Evolutionary conservation across 2,329 filamentous ascomycete genomes (phyloP).

Genomic region (Neofusicoccum umdonicola): DNA sequence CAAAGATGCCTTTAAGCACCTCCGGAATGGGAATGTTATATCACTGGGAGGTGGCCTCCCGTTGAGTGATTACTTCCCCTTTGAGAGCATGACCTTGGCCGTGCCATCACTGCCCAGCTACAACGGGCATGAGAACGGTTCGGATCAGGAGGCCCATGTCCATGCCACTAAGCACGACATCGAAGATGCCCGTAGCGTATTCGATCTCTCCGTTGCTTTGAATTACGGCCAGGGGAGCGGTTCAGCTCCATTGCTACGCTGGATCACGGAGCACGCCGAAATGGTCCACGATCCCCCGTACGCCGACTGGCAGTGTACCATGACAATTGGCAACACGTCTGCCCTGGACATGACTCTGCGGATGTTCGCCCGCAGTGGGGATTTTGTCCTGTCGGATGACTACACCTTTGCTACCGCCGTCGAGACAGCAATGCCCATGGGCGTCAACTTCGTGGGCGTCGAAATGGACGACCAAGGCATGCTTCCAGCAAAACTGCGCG

Average conservation of each 20-base stretch:
- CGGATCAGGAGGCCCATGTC: no score
- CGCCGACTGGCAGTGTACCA: conserved; percentile 28
- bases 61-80: no score
- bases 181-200: no score
- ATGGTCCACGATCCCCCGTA: conserved; percentile 31
- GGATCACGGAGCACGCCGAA: conserved; percentile 27
- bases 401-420: conserved; percentile 29
- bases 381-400: conserved; percentile 24
- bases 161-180: no score
- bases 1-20: no score
- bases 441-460: conserved; percentile 25
- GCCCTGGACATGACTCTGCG: conserved; percentile 31
- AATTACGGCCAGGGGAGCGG: conserved; percentile 27
- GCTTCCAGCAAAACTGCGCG: conserved; percentile 17
- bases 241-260: conserved; percentile 25
- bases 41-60: no score
- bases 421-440: conserved; percentile 25
- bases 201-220: no score
- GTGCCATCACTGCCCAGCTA: no score
- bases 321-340: conserved; percentile 31
- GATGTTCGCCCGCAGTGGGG: conserved; percentile 27
- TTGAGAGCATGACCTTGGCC: no score
- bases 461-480: conserved; percentile 31
- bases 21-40: no score
- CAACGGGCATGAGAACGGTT: no score